Evolutionary conservation across 805 yeast genomes (phyloP), one percentile per base, ranked within the genome.

Genomic region (Scheffersomyces ergatensis): DNA sequence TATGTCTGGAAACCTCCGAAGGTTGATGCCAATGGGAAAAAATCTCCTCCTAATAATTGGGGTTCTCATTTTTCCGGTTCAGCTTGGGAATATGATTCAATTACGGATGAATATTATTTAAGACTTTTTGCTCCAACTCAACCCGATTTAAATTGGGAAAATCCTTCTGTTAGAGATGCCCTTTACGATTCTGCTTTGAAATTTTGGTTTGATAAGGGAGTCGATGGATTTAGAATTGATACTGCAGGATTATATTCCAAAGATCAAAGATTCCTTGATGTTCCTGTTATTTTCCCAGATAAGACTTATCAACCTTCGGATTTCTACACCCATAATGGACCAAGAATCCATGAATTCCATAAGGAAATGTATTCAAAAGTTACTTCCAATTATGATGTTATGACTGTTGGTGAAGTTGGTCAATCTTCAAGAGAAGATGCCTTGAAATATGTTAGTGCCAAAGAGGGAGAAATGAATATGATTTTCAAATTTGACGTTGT

Each of bases 121-220:
- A 72, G 67, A 39, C 60, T 77, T 43, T 78, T 76, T 58, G 80
- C 80, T n/a, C 58, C 55, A 36, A 53, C 70, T 30, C 83, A 78
- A 57, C 83, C 83, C 14, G 83, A 79, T 51, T 64, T 79, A 51
- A 79, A 79, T 60, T 79, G 83, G 84, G 83, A 78, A 48, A 76
- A 70, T 52, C 67, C 57, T 40, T 72, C 58, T 39, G 40, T 49
- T 21, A 53, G 61, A 51, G 44, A 64, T 7, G 65, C 64, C 44
- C 64, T 78, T 42, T 75, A 76, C 58, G 64, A 75, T 32, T 52
- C 63, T 20, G 79, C 80, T 9, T 58, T 77, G 48, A 61, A 61
- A 33, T 78, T 67, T 57, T 78, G 84, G 83, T 71, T 70, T 44
- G 71, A 74, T 33, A 69, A 70, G 47, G 83, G 83, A 21, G 69